A percentile compares a stretch with the other conserved stretches of the same genome.
Evolutionary conservation across 1,139 yeast genomes (phyloP).

Genomic region (Yamadazyma triangularis): DNA sequence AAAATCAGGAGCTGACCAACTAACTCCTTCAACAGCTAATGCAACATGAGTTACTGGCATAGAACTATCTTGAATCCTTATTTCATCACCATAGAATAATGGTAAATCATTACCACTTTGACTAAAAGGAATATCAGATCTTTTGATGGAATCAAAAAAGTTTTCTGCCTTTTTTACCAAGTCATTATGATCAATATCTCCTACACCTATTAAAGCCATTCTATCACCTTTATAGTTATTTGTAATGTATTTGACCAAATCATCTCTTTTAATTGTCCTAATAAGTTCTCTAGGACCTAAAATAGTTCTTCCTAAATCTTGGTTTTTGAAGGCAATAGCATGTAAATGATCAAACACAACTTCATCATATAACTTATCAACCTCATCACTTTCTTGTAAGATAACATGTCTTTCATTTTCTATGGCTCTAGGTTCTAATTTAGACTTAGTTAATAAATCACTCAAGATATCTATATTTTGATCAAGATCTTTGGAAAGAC

Average conservation of each 20-base stretch:
- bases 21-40: conserved; percentile 94
- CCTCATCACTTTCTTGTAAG: conserved; percentile 94
- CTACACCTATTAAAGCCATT: conserved; percentile 96
- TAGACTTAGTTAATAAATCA: conserved; percentile 85
- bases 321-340: conserved; percentile 84
- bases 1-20: conserved; percentile 96
- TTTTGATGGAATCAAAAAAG: conserved; percentile 71
- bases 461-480: conserved; percentile 83
- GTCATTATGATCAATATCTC: conserved; percentile 84
- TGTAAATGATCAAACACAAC: conserved; percentile 96
- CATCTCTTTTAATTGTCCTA: conserved; percentile 69
- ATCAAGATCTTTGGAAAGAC: conserved; percentile 75
- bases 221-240: conserved; percentile 93
- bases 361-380: conserved; percentile 96
- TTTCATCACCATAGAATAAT: conserved; percentile 79
- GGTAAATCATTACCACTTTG: conserved; percentile 82
- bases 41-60: conserved; percentile 91
- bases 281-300: conserved; percentile 92
- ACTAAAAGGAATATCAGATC: conserved; percentile 59
- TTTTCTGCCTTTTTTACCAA: conserved; percentile 72
- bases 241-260: conserved; percentile 72
- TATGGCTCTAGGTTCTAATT: conserved; percentile 75
- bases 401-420: conserved; percentile 96
- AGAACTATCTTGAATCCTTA: conserved; percentile 74
- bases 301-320: conserved; percentile 96